Conservation (phyloP, 108 stramenopile genomes). For the Schizochytrium sp. region DNA sequence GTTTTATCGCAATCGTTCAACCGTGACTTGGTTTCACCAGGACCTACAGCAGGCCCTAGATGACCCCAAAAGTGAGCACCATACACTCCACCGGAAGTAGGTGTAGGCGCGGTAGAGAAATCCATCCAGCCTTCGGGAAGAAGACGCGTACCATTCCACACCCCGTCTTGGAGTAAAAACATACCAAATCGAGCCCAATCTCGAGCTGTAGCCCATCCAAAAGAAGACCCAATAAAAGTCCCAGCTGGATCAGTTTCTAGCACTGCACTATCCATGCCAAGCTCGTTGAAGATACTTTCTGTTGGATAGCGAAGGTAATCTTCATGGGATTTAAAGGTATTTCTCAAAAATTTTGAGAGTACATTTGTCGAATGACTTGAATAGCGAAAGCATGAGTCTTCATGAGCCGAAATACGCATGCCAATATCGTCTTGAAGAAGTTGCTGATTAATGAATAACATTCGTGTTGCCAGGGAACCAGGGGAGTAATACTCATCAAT, state of each 20-base stretch:
- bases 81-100: neutral
- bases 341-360: neutral
- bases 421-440: neutral
- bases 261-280: constrained; percentile 19
- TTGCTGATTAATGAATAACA: neutral
- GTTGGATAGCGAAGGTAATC: constrained; percentile 1
- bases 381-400: neutral
- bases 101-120: constrained; percentile 10
- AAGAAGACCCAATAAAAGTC: constrained; percentile 4
- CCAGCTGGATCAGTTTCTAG: neutral
- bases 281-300: neutral
- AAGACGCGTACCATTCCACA: neutral
- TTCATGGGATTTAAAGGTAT: neutral
- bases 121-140: neutral
- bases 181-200: constrained; percentile 1
- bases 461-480: neutral
- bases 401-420: neutral
- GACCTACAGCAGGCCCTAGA: neutral
- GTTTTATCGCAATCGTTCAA: neutral
- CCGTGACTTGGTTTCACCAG: neutral
- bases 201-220: constrained; percentile 27
- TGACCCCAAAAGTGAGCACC: constrained; percentile 24
- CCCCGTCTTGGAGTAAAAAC: constrained; percentile 19
- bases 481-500: neutral
- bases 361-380: constrained; percentile 2